Percentiles rank a stretch among this genome's conserved stretches.
These are phyloP conservation scores for Epithemia pelagica DNA, from an alignment of 108 stramenopile genomes.

Conservation along the genomic window DNA sequence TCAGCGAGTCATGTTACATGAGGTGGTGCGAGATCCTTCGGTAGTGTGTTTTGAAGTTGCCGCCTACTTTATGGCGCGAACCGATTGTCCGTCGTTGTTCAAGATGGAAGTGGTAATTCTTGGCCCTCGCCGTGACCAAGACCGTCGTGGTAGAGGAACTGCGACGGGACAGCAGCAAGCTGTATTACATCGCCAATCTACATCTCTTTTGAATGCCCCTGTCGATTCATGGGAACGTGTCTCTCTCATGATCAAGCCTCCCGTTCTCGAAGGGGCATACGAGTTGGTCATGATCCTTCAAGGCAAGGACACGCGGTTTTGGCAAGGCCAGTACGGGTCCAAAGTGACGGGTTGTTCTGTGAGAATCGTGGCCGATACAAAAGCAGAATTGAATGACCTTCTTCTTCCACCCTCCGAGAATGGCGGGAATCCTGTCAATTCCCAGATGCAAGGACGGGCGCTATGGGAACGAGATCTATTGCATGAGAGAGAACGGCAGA, in stretches of 20 bases:
- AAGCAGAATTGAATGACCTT: slow-evolving; percentile 2
- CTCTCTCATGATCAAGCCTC: slow-evolving; percentile 23
- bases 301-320: slow-evolving; percentile 56
- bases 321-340: slow-evolving; percentile 50
- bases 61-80: slow-evolving; percentile 54
- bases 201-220: slow-evolving; percentile 33
- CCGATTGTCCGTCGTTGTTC: slow-evolving; percentile 66
- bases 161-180: neutral
- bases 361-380: slow-evolving; percentile 36
- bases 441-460: too few species aligned
- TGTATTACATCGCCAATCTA: slow-evolving; percentile 13
- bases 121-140: neutral
- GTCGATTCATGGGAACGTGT: slow-evolving; percentile 54
- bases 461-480: too few species aligned
- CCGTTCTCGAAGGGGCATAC: slow-evolving; percentile 11
- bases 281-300: slow-evolving; percentile 27
- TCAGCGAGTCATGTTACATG: slow-evolving; percentile 27
- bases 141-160: neutral
- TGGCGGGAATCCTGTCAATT: too few species aligned
- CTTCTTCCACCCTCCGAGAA: too few species aligned
- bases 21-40: neutral
- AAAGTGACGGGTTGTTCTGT: slow-evolving; percentile 54
- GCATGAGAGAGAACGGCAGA: too few species aligned
- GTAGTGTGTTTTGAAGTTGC: slow-evolving; percentile 31
- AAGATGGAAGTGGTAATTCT: slow-evolving; percentile 26